Conservation (phyloP, 352 stramenopile species). For the Globisporangium nagaii region DNA sequence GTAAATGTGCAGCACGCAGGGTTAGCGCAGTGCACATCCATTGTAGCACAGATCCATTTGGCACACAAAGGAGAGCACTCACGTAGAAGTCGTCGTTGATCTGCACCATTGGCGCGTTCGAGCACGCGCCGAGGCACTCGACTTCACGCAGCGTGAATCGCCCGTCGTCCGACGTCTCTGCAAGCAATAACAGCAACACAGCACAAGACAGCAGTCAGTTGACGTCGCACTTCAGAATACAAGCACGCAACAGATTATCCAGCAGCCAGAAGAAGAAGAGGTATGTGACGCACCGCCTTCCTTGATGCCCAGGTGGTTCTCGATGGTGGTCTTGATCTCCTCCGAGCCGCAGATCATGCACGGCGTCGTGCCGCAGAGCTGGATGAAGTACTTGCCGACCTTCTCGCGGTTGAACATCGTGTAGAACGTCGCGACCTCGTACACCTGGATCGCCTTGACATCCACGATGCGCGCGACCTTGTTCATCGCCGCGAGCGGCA, state of each 20-base stretch:
- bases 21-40: too few relatives aligned
- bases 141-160: conserved; percentile 96
- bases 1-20: conserved; percentile 8
- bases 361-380: conserved; percentile 98
- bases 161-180: conserved; percentile 75
- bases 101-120: conserved; percentile 99
- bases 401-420: conserved; percentile 99
- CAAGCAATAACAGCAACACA: not conserved
- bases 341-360: conserved; percentile 99
- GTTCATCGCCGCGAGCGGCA: conserved; percentile 98
- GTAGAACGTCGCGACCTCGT: conserved; percentile 99
- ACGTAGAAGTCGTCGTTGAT: conserved; percentile 98
- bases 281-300: conserved; percentile 78
- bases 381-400: conserved; percentile 94
- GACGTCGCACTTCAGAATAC: not conserved
- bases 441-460: conserved; percentile 94
- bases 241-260: not conserved
- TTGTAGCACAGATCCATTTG: conserved; percentile 3
- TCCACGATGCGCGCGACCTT: conserved; percentile 99
- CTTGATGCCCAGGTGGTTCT: conserved; percentile 96
- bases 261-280: not conserved
- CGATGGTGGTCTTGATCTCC: conserved; percentile 99
- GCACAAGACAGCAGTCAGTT: not conserved
- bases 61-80: conserved; percentile 3
- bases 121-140: conserved; percentile 98